phyloP scores from a whole-genome alignment of 75 land plant species.

The Pseudotsuga menziesii region DNA sequence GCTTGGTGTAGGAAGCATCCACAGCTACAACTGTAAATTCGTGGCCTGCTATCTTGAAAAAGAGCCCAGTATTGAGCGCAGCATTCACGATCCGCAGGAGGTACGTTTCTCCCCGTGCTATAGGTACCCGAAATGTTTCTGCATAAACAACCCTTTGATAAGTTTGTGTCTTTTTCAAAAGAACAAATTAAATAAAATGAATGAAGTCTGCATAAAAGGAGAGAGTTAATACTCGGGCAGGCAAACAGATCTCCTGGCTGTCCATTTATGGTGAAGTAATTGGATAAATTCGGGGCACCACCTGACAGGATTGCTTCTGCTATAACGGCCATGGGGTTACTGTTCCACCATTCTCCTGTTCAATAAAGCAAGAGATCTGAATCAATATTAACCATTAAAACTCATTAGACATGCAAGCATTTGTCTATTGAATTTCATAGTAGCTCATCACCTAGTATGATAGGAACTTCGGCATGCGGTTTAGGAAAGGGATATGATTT shows the following conservation, averaged over 20 bases:
- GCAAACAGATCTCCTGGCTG: constrained; percentile 35
- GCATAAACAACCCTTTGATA: neutral
- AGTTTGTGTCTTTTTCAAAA: constrained; percentile 4
- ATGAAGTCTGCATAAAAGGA: neutral
- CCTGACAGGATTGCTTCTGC: constrained; percentile 15
- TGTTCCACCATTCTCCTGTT: neutral
- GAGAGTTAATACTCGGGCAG: constrained; percentile 14
- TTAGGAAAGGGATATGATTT: constrained; percentile 30
- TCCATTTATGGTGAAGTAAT: constrained; percentile 27
- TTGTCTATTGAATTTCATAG: neutral
- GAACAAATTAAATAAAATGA: neutral
- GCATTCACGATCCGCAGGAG: constrained; percentile 41
- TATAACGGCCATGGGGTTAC: neutral
- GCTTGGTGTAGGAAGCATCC: constrained; percentile 40
- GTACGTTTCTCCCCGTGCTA: constrained; percentile 32
- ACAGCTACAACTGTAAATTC: constrained; percentile 28
- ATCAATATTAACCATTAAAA: neutral
- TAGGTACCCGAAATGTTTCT: constrained; percentile 35
- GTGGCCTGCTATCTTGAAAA: constrained; percentile 48
- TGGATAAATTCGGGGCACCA: constrained; percentile 25
- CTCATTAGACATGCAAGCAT: neutral
- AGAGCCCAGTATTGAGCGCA: constrained; percentile 41
- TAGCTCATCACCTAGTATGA: constrained; percentile 33
- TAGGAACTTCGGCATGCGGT: constrained; percentile 18
- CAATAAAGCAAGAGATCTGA: too few relatives aligned